phyloP scores from a whole-genome alignment of 805 yeast genomes.

The Candida lessepsii region DNA sequence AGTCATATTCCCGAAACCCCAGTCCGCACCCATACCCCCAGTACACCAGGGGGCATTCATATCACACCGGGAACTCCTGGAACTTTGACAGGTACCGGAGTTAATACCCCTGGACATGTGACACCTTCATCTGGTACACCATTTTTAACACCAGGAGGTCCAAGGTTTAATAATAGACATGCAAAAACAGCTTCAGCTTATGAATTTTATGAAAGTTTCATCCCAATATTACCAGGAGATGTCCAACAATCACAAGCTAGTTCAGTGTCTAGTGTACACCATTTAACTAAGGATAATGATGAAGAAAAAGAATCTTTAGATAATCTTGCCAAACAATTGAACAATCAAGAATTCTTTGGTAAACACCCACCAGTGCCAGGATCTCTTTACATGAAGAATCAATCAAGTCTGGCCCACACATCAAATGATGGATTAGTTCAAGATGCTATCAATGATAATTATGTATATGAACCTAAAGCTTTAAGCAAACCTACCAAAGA shows the following conservation, averaged over 20 bases:
- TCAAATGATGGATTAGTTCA: conserved; percentile 5
- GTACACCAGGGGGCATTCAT: no score
- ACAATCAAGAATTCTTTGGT: conserved; percentile 34
- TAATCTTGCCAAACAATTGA: conserved; percentile 40
- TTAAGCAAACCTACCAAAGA: background rate
- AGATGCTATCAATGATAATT: conserved; percentile 33
- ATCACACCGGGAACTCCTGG: conserved; percentile 2
- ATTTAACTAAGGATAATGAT: conserved; percentile 2
- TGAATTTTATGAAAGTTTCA: conserved; percentile 43
- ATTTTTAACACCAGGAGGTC: conserved; percentile 8
- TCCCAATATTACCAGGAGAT: conserved; percentile 33
- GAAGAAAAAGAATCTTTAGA: conserved; percentile 21
- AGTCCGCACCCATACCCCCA: background rate
- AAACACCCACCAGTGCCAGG: conserved; percentile 37
- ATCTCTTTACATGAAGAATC: conserved; percentile 14
- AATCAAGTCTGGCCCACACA: background rate
- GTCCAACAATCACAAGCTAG: conserved; percentile 6
- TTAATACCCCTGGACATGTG: conserved; percentile 1
- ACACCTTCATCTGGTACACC: conserved; percentile 3
- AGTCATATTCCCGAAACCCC: background rate
- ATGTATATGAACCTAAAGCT: conserved; percentile 20
- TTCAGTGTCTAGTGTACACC: conserved; percentile 3
- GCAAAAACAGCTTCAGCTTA: conserved; percentile 22
- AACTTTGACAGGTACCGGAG: conserved; percentile 2
- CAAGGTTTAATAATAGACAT: conserved; percentile 7